Conservation (phyloP, 179 eudicot species). For the Silene noctiflora region DNA sequence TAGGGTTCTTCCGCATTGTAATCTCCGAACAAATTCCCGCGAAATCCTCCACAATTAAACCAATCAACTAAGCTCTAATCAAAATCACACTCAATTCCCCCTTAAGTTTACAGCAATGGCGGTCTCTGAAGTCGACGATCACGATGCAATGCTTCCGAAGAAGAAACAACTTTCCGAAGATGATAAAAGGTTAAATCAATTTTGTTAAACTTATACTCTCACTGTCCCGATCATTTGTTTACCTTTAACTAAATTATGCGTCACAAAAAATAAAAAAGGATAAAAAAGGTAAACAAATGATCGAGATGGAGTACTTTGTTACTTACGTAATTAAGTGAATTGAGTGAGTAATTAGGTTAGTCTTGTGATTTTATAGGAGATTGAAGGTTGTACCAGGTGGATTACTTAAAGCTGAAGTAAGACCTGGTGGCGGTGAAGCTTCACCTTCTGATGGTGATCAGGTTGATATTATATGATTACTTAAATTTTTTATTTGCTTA, state of each 20-base stretch:
- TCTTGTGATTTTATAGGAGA: slow-evolving; percentile 39
- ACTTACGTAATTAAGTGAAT: not conserved
- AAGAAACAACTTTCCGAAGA: slow-evolving; percentile 56
- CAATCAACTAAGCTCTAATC: not conserved
- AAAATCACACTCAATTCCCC: not conserved
- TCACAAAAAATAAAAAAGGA: too few species aligned
- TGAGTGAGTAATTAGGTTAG: not conserved
- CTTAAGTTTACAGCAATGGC: slow-evolving; percentile 43
- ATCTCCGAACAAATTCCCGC: not conserved
- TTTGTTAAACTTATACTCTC: not conserved
- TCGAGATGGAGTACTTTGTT: not conserved
- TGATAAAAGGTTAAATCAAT: slow-evolving; percentile 54
- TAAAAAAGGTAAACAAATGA: too few species aligned
- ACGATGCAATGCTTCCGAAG: slow-evolving; percentile 42
- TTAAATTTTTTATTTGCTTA: not conserved
- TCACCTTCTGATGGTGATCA: slow-evolving; percentile 86
- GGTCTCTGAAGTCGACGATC: slow-evolving; percentile 38
- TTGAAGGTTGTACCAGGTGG: slow-evolving; percentile 82
- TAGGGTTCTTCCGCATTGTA: slow-evolving; percentile 7
- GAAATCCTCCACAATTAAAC: not conserved
- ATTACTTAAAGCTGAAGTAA: slow-evolving; percentile 74
- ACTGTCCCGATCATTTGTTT: too few species aligned
- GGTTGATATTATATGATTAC: slow-evolving; percentile 33
- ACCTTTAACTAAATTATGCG: too few species aligned
- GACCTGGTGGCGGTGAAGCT: slow-evolving; percentile 79